A percentile compares a stretch with the other conserved stretches of the same genome.
phyloP scores from a whole-genome alignment of 2,329 filamentous ascomycete genomes.

The Cladosporium sp. region DNA sequence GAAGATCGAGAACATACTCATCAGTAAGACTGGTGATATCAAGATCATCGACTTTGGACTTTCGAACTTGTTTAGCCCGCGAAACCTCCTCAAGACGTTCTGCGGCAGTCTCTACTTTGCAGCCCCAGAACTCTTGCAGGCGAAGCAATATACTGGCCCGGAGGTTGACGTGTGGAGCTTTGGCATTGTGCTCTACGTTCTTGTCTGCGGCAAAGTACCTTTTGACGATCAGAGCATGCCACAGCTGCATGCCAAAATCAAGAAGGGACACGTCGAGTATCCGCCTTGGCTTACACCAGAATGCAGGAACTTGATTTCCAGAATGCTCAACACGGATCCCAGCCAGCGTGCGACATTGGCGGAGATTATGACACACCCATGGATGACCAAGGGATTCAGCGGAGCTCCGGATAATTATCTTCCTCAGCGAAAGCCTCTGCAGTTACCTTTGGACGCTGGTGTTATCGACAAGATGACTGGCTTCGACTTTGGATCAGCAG shows the following conservation, averaged over 20 bases:
- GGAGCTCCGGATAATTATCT: conserved; percentile 84
- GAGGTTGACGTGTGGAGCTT: conserved; percentile 99
- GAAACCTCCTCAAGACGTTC: conserved; percentile 84
- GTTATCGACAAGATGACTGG: conserved; percentile 93
- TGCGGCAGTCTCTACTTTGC: conserved; percentile 98
- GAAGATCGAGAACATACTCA: conserved; percentile 98
- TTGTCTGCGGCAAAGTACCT: conserved; percentile 95
- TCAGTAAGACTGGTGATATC: conserved; percentile 97
- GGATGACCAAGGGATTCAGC: conserved; percentile 90
- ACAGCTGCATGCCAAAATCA: conserved; percentile 95
- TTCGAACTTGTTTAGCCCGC: conserved; percentile 89
- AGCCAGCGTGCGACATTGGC: conserved; percentile 76
- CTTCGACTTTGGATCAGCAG: conserved; percentile 89
- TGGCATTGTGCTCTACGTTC: conserved; percentile 91
- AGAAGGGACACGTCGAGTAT: conserved; percentile 93
- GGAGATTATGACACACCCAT: conserved; percentile 91
- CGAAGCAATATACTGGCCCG: conserved; percentile 87
- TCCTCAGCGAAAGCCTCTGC: conserved; percentile 73
- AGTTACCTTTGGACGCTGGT: conserved; percentile 72
- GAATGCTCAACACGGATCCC: conserved; percentile 94
- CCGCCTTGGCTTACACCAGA: conserved; percentile 88
- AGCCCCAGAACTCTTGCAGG: conserved; percentile 87
- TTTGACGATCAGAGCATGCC: conserved; percentile 99
- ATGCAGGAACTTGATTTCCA: conserved; percentile 84
- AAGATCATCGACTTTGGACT: conserved; percentile 99